Evolutionary conservation across 192 early-diverging fungal genomes (phyloP).

Genomic region (Coemansia biformis): DNA sequence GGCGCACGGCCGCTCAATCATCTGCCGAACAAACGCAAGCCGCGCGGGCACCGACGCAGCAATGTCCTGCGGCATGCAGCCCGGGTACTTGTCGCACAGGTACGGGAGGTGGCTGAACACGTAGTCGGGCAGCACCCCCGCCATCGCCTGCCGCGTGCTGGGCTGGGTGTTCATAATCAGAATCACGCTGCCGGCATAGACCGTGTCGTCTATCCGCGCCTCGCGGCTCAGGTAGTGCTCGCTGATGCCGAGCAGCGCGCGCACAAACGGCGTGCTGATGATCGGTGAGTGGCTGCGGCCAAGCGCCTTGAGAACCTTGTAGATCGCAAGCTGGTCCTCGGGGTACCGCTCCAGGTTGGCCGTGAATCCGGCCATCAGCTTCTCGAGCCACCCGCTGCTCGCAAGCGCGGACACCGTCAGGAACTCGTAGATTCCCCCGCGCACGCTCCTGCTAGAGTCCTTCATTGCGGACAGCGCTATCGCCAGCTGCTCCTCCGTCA

Average conservation of each 20-base stretch:
- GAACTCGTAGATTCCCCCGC: constrained; percentile 68
- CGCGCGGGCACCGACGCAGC: constrained; percentile 16
- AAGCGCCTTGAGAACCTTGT: constrained; percentile 58
- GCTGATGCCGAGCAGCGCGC: constrained; percentile 60
- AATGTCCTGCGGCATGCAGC: constrained; percentile 27
- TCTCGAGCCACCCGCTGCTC: constrained; percentile 40
- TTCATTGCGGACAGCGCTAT: constrained; percentile 71
- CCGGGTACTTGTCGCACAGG: constrained; percentile 60
- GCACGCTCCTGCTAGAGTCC: constrained; percentile 62
- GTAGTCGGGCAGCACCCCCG: constrained; percentile 62
- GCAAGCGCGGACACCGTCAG: constrained; percentile 55
- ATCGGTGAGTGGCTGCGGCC: constrained; percentile 56
- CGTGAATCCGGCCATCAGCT: constrained; percentile 56
- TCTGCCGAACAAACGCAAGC: constrained; percentile 23
- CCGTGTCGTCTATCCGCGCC: constrained; percentile 59
- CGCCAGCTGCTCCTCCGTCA: constrained; percentile 68
- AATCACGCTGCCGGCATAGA: constrained; percentile 68
- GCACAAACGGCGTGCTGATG: constrained; percentile 44
- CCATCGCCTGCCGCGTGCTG: constrained; percentile 49
- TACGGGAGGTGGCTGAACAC: constrained; percentile 71
- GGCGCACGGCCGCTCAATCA: constrained; percentile 27
- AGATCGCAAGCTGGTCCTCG: constrained; percentile 66
- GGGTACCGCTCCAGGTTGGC: constrained; percentile 62
- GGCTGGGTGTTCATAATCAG: constrained; percentile 72
- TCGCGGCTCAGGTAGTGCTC: constrained; percentile 66